Conservation (phyloP, 805 yeast species). For the Hanseniaspora clermontiae region DNA sequence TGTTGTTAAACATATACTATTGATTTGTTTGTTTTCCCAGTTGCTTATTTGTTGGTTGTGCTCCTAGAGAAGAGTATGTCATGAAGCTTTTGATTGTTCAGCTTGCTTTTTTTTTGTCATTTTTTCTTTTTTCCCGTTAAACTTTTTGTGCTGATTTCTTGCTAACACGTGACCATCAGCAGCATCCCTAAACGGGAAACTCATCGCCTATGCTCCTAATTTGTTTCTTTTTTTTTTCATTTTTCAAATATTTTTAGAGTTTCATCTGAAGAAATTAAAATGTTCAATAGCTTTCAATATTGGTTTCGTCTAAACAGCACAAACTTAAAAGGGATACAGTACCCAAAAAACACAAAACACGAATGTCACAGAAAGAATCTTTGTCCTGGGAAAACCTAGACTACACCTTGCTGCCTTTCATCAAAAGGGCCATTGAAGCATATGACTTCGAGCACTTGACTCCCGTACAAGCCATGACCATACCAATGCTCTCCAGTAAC, state of each 20-base stretch:
- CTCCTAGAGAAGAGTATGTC: neutral
- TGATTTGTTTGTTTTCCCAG: no score
- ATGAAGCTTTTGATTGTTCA: neutral
- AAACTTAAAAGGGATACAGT: no score
- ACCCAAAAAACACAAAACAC: neutral
- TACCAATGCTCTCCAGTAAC: conserved; percentile 69
- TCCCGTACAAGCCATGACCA: conserved; percentile 91
- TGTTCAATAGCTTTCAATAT: neutral
- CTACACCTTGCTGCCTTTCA: conserved; percentile 53
- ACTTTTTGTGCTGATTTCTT: no score
- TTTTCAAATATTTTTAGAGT: no score
- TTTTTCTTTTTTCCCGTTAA: no score
- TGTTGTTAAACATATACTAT: neutral
- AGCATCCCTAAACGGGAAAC: neutral
- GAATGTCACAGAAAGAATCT: conserved; percentile 30
- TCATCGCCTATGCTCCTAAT: neutral
- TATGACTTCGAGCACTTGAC: conserved; percentile 77
- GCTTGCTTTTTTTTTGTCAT: neutral
- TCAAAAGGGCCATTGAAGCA: conserved; percentile 52
- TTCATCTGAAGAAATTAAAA: no score
- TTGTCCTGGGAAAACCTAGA: conserved; percentile 50
- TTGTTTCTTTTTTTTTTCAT: neutral
- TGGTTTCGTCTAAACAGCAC: no score
- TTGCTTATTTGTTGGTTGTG: neutral
- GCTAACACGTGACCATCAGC: neutral